These are phyloP conservation scores for Ceratobasidium sp. DNA, from an alignment of 1,284 basidiomycete genomes.

Conservation along the genomic window DNA sequence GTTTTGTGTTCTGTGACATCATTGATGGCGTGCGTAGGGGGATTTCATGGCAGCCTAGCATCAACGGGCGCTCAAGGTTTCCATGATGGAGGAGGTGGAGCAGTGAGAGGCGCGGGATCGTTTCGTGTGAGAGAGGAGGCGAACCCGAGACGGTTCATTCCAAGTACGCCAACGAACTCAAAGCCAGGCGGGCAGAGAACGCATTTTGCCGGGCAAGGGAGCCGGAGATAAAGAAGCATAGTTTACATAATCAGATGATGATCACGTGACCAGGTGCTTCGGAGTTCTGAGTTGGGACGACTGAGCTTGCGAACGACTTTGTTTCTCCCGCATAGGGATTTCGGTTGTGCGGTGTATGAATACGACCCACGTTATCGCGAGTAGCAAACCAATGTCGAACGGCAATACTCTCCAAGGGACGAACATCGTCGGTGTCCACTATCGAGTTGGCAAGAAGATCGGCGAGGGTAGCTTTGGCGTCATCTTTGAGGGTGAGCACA, in stretches of 20 bases:
- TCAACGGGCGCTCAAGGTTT: background rate
- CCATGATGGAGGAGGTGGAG: background rate
- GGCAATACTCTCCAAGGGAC: constrained; percentile 20
- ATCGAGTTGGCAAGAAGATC: constrained; percentile 71
- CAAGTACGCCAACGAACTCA: constrained; percentile 8
- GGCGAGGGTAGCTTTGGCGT: constrained; percentile 86
- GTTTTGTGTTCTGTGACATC: background rate
- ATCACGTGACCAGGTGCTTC: constrained; percentile 27
- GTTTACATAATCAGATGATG: constrained; percentile 18
- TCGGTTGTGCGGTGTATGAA: constrained; percentile 26
- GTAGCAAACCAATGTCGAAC: constrained; percentile 34
- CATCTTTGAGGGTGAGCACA: constrained; percentile 40
- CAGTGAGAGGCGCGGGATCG: background rate
- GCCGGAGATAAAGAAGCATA: constrained; percentile 10
- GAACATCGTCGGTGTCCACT: constrained; percentile 76
- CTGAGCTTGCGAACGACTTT: constrained; percentile 20
- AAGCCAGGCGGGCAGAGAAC: background rate
- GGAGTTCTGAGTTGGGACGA: constrained; percentile 23
- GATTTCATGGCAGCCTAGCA: background rate
- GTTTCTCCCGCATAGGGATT: constrained; percentile 28
- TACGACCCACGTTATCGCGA: constrained; percentile 38
- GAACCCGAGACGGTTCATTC: constrained; percentile 24
- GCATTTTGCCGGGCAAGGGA: background rate
- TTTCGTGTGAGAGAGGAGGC: constrained; percentile 22
- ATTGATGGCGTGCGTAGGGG: background rate